Base-by-base conservation (phyloP, 108 stramenopile species). In the Skeletonema tropicum region DNA sequence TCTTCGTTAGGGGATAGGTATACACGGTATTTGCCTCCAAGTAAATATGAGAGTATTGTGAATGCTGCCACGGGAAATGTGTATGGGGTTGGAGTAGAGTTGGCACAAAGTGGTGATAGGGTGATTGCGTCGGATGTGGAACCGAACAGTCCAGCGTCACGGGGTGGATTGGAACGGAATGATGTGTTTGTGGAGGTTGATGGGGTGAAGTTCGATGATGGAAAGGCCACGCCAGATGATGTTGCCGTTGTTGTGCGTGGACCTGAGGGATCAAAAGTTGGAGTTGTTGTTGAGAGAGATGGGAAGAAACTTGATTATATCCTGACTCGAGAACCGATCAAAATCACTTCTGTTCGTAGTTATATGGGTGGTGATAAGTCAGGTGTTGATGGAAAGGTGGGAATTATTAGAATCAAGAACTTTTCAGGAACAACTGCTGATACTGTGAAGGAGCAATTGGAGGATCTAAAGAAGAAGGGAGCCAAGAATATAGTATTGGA, bases 31-130 rank as follows among this genome's bases (percentile, higher is more conserved):
- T 76, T 98, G 19, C 74, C 92, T 13, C 97, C 98, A 0, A 81
- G 90, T 57, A 94, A 98, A 82, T 98, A 98, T 79, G 89, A 95
- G 42, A 91, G 94, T 26, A 72, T 98, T 6, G 88, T 98, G 5
- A 90, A 94, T 66, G 83, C 86, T 23, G 95, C 95, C 30, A 93
- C 91, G 12, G 94, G 95, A 35, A 85, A 87, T 21, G 52, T 94
- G 58, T 90, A 83, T 17, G 96, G 94, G 12, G 87, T 93, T 17
- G 96, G 96, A 9, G 92, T 97, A 12, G 89, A 94, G 70, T 85
- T 97, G 73, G 83, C 87, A 0, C 68, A 69, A 36, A 64, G 60
- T 13, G 42, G 55, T 5, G 57, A 64, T 42, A 46, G 75, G 42
- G 79, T 84, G 15, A 80, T 86, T 19, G 92, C 85, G 15, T 86